A percentile compares a stretch with the other conserved stretches of the same genome.
phyloP scores from a whole-genome alignment of 306 rosid genomes.

The Pyrus betulifolia region DNA sequence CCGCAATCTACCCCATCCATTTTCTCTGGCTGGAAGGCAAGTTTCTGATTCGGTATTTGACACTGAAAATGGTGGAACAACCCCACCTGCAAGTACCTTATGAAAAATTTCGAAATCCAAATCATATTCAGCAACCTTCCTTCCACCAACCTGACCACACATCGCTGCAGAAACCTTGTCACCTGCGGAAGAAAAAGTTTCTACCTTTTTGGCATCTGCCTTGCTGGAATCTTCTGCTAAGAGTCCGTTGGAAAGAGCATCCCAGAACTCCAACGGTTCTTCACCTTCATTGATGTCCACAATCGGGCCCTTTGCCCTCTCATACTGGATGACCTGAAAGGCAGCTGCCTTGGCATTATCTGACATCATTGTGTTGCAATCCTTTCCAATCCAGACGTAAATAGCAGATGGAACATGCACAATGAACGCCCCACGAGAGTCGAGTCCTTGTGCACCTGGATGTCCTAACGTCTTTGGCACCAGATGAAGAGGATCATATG shows the following conservation, averaged over 20 bases:
- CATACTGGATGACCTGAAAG: conserved; percentile 69
- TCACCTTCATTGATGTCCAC: conserved; percentile 47
- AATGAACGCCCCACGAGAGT: conserved; percentile 89
- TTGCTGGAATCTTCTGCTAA: conserved; percentile 27
- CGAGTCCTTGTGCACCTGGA: conserved; percentile 56
- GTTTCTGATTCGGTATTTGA: conserved; percentile 69
- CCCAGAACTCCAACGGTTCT: conserved; percentile 78
- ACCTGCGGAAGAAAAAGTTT: conserved; percentile 11
- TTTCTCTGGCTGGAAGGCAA: conserved; percentile 73
- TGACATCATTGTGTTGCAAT: conserved; percentile 43
- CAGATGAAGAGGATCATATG: conserved; percentile 86
- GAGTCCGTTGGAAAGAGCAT: conserved; percentile 43
- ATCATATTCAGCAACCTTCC: conserved; percentile 64
- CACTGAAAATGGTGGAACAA: conserved; percentile 69
- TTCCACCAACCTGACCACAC: conserved; percentile 17
- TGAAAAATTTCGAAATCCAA: conserved; percentile 69
- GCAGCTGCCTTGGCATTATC: conserved; percentile 62
- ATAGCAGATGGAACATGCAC: conserved; percentile 77
- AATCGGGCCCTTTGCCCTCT: conserved; percentile 55
- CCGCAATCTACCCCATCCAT: conserved; percentile 68
- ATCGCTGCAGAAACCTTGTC: conserved; percentile 21
- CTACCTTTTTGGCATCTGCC: conserved; percentile 22
- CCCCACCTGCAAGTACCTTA: conserved; percentile 87
- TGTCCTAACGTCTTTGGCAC: conserved; percentile 65
- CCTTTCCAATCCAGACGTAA: conserved; percentile 72